Conservation (phyloP, 23 red algal genomes). For the Agarophyton chilense region DNA sequence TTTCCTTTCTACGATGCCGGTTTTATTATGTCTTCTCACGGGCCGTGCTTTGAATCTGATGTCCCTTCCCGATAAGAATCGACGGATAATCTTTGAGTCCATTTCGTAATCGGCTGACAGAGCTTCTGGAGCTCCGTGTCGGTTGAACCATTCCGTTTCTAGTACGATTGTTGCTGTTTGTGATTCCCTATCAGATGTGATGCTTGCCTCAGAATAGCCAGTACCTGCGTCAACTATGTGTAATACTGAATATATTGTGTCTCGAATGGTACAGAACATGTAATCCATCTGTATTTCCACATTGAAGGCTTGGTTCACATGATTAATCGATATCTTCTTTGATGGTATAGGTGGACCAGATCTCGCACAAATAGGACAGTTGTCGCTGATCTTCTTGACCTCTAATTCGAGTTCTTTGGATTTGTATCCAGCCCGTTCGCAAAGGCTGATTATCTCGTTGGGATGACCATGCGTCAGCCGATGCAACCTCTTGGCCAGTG, state of each 20-base stretch:
- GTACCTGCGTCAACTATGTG: slow-evolving; percentile 26
- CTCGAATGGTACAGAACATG: slow-evolving; percentile 31
- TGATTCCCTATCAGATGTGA: no score
- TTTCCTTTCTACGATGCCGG: no score
- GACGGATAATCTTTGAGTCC: no score
- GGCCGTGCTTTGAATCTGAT: no score
- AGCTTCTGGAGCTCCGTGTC: no score
- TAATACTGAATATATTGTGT: slow-evolving; percentile 1
- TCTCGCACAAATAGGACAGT: slow-evolving; percentile 25
- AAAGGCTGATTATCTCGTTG: slow-evolving; percentile 23
- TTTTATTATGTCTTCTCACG: no score
- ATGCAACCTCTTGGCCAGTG: slow-evolving; percentile 30
- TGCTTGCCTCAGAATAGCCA: no score
- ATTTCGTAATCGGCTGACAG: no score
- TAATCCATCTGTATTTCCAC: slow-evolving; percentile 39
- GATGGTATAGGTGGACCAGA: slow-evolving; percentile 13
- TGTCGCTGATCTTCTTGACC: not conserved
- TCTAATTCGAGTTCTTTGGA: not conserved
- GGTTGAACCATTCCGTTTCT: no score
- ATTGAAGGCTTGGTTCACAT: slow-evolving; percentile 60
- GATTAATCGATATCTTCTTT: slow-evolving; percentile 38
- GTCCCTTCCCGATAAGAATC: no score
- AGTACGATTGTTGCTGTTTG: no score
- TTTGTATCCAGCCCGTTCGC: not conserved
- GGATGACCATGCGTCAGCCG: slow-evolving; percentile 28